Conservation (phyloP, 352 stramenopile species). For the Pythium rhizo-oryzae region DNA sequence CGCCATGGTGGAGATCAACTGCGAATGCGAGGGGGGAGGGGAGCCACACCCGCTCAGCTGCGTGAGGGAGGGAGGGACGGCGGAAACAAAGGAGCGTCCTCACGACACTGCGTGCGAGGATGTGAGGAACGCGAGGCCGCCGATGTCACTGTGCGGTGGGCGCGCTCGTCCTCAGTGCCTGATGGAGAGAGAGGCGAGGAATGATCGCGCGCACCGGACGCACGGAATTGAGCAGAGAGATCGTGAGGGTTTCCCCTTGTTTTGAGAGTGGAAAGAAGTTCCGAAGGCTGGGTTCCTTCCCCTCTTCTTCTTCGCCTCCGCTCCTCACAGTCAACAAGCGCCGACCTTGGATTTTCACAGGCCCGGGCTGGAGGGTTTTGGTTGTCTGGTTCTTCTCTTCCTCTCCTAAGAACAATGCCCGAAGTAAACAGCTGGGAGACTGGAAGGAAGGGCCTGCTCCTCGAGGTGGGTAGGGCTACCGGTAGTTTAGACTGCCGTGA, state of each 20-base stretch:
- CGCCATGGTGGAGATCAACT: conserved; percentile 15
- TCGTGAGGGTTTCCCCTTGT: background rate
- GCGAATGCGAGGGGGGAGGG: conserved; percentile 5
- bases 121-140: background rate
- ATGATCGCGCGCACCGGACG: background rate
- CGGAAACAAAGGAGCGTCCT: background rate
- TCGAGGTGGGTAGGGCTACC: conserved; percentile 18
- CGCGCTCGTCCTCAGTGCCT: conserved; percentile 17
- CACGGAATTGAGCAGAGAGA: too few relatives aligned
- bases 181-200: conserved; percentile 13
- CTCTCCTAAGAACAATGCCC: conserved; percentile 18
- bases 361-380: conserved; percentile 4
- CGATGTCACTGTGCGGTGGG: background rate
- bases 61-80: background rate
- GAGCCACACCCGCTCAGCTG: background rate
- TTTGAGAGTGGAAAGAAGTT: conserved; percentile 8
- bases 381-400: conserved; percentile 28
- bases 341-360: conserved; percentile 8
- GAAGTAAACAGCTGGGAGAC: conserved; percentile 17
- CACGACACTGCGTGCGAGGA: too few relatives aligned
- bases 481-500: conserved; percentile 6
- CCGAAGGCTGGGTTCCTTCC: background rate
- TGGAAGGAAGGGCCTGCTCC: conserved; percentile 1
- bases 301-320: conserved; percentile 3
- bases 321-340: conserved; percentile 21